A percentile compares a stretch with the other conserved stretches of the same genome.
phyloP scores from a whole-genome alignment of 2,329 filamentous ascomycete genomes.

The Teratosphaeria destructans region DNA sequence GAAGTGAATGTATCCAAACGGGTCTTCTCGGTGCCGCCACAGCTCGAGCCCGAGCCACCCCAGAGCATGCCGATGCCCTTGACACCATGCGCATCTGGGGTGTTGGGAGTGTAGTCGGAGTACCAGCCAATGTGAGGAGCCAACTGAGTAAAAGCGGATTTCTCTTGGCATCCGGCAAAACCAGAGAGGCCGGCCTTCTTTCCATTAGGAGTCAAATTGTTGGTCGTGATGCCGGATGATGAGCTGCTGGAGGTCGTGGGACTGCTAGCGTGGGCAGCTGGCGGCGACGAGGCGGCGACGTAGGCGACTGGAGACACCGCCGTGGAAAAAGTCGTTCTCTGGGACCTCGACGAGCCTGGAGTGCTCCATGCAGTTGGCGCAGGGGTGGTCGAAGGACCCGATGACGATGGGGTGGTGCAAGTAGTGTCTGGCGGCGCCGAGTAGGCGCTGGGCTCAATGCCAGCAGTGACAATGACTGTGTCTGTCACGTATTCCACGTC shows the following conservation, averaged over 20 bases:
- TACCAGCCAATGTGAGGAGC: conserved; percentile 20
- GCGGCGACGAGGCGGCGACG: background rate
- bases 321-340: background rate
- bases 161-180: conserved; percentile 13
- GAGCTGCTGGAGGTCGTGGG: conserved; percentile 1
- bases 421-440: background rate
- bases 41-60: conserved; percentile 12
- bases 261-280: background rate
- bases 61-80: conserved; percentile 20
- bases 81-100: conserved; percentile 9
- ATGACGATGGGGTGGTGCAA: background rate
- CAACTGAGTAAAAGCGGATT: conserved; percentile 9
- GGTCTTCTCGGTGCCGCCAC: conserved; percentile 3
- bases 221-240: conserved; percentile 4
- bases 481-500: background rate
- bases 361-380: background rate
- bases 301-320: background rate
- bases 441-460: background rate
- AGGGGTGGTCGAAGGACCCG: background rate
- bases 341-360: background rate
- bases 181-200: conserved; percentile 20
- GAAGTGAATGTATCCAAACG: conserved; percentile 12
- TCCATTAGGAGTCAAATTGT: conserved; percentile 10
- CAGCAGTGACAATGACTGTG: background rate
- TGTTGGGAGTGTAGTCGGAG: conserved; percentile 19